Evolutionary conservation across 441 rosid genomes (phyloP), one percentile per base, ranked within the genome.

Genomic region (Bruguiera hainesii): DNA sequence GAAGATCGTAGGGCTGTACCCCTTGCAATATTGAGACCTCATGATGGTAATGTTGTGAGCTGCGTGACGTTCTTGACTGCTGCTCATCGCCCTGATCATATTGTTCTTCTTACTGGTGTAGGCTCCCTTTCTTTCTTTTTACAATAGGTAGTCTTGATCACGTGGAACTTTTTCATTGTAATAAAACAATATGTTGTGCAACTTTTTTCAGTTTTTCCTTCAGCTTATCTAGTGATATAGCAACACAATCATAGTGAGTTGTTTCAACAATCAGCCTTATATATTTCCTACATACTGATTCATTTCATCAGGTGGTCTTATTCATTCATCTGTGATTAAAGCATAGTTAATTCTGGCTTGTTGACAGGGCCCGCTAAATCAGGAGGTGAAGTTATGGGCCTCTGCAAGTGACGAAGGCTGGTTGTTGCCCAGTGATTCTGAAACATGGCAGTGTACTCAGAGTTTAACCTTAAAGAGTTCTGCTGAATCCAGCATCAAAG

Each of bases 41-140:
- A 95, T 78, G 88, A 86, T 69, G 96, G 96, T 57, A 83, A 84
- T 62, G 90, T 96, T 72, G 97, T 95, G 70, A 82, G 81, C 67
- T 92, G 90, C 48, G 93, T 82, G 61, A 79, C 85, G 64, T 92
- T 90, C 78, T 79, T 95, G 72, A 81, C 89, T 46, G 84, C 91
- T 21, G 84, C 99, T 56, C 75, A 86, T 70, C 87, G 84, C 60
- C 93, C 98, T 60, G 93, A 87, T 83, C 99, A 92, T 77, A 80
- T 85, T 69, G 80, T 90, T 71, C 97, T 95, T 42, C 73, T 92
- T 51, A 90, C 99, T 26, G 97, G 85, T 85, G 98, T 95, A 82
- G 4, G 67, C 51, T 69, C 64, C 64, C 63, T 48, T 30, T 69
- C 53, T 55, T 71, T 61, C 51, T 28, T 73, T 55, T 6, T 62